Evolutionary conservation across 2,329 filamentous ascomycete species (phyloP), one percentile per base, ranked within the genome.

Genomic region (Dendrostoma leiphaemia): DNA sequence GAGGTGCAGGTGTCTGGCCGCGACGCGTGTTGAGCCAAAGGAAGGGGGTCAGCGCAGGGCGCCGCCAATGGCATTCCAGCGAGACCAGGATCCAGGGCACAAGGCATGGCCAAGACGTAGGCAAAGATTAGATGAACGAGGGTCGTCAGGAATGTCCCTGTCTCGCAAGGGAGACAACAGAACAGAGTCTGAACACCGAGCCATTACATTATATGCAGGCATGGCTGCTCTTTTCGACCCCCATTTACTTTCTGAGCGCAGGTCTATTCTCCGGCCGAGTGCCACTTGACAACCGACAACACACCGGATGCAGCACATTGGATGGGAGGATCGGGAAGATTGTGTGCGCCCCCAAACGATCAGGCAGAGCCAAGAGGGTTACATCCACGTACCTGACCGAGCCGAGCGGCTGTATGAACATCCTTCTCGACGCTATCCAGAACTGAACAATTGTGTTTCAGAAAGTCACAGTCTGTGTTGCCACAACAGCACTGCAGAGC

Each of bases 351-450:
- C 28, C 43, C 49, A 29, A 40, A 28, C 21, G 28, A 24, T 19
- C 35, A 48, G 41, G 38, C 21, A 24, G 19, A 32, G 23, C 19
- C 24, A 38, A 28, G 26, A 35, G 24, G 23, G n/a, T 26, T 34
- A 23, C 43, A 35, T 26, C 13, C 31, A 58, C 90, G 68, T 87
- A 97, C 93, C 89, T 97, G 90, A 61, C 94, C 94, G 64, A 97
- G 81, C 68, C 88, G 82, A 46, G 91, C 94, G 37, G 94, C 94
- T 49, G 84, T 90, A 64, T 86, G 85, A 51, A 97, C 89, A 74
- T 97, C 90, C 64, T 87, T 88, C 73, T 97, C 93, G 60, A 97
- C 80, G 58, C 83, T 87, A 63, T 90, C 86, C 44, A 97, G 79
- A 59, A 91, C 79, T 43, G 81, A 79, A 69, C 85, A 86, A 72